These are phyloP conservation scores for Capronia epimyces DNA, from an alignment of 2,329 filamentous ascomycete genomes.

Conservation along the genomic window DNA sequence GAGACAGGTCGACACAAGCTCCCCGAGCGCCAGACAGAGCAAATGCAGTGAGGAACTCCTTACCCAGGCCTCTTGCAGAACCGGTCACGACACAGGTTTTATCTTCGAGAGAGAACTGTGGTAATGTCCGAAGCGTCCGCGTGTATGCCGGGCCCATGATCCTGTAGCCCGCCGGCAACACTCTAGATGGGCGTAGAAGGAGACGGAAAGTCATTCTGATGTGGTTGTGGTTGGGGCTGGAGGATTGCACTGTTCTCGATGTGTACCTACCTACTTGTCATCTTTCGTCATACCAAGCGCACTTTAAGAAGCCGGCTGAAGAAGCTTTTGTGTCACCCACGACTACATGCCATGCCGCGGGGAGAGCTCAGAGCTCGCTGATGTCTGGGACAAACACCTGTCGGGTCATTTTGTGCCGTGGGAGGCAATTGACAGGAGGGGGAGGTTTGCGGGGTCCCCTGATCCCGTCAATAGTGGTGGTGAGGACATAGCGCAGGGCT, in stretches of 20 bases:
- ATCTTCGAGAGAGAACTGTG: conserved; percentile 26
- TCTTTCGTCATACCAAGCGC: background rate
- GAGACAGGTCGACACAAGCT: conserved; percentile 33
- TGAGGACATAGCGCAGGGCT: background rate
- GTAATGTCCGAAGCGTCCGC: conserved; percentile 21
- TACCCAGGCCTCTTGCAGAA: conserved; percentile 31
- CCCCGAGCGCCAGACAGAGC: conserved; percentile 32
- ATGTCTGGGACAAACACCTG: background rate
- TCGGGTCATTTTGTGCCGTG: conserved; percentile 12
- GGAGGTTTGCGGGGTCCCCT: background rate
- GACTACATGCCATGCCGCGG: too few species aligned
- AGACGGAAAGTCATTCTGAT: conserved; percentile 3
- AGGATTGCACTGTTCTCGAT: background rate
- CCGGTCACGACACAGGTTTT: conserved; percentile 28
- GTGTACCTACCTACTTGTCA: background rate
- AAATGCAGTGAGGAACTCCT: conserved; percentile 33
- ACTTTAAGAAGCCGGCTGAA: background rate
- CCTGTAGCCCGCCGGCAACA: background rate
- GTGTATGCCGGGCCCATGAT: background rate
- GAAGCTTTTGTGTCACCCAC: background rate
- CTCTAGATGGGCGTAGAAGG: background rate
- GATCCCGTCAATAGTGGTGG: background rate
- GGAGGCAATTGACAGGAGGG: background rate
- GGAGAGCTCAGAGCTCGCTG: background rate
- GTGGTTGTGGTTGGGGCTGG: background rate